Conservation (phyloP, 345 rosid genomes). For the Acer negundo region DNA sequence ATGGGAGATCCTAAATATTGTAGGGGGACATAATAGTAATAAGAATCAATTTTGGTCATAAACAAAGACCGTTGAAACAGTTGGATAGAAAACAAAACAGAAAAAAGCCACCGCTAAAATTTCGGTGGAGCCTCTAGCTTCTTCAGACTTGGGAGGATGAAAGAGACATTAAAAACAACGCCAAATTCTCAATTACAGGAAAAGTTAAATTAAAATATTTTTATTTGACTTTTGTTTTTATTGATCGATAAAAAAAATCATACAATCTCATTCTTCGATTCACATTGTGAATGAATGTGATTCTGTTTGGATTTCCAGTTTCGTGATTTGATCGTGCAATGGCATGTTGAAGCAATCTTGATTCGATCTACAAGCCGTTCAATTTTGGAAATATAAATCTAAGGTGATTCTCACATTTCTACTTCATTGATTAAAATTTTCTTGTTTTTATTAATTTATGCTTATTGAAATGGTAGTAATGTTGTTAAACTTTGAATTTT, state of each 20-base stretch:
- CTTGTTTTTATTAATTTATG: neutral
- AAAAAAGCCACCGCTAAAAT: neutral
- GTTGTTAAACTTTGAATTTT: neutral
- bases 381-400: slow-evolving; percentile 7
- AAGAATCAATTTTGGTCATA: neutral
- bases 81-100: neutral
- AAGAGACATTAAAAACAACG: neutral
- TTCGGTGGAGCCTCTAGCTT: neutral
- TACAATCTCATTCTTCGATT: neutral
- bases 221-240: neutral
- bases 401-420: slow-evolving; percentile 8
- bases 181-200: neutral
- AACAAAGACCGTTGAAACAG: neutral
- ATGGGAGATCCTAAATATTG: neutral
- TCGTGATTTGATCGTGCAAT: slow-evolving; percentile 1
- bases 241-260: neutral
- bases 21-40: neutral
- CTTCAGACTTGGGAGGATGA: too few relatives aligned
- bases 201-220: neutral
- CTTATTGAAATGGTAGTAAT: neutral
- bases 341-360: slow-evolving; percentile 12
- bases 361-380: neutral
- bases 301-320: neutral
- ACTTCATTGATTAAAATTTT: neutral
- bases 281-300: neutral